These are phyloP conservation scores for Epichloe hybrida DNA, from an alignment of 2,329 filamentous ascomycete species.

Conservation along the genomic window DNA sequence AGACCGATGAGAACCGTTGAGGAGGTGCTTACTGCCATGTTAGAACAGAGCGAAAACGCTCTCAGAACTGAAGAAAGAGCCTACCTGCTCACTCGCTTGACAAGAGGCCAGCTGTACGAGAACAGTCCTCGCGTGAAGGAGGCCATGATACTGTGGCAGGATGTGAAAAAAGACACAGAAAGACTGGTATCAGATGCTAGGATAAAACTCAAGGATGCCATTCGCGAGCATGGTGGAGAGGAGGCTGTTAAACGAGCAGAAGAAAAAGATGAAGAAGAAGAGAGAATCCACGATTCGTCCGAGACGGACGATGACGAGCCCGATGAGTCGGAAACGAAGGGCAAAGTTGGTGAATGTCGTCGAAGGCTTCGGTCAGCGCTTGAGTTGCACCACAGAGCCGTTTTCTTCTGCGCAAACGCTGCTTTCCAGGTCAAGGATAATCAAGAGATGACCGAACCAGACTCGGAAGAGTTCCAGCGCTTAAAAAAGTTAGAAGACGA, in stretches of 20 bases:
- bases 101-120: constrained; percentile 64
- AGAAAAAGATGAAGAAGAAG: constrained; percentile 2
- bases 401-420: constrained; percentile 75
- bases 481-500: constrained; percentile 62
- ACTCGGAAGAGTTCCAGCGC: constrained; percentile 50
- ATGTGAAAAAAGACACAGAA: constrained; percentile 32
- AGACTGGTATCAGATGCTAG: constrained; percentile 50
- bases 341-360: constrained; percentile 42
- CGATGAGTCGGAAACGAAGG: constrained; percentile 20
- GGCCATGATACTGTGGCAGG: constrained; percentile 58
- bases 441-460: constrained; percentile 45
- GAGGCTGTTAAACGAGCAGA: not conserved
- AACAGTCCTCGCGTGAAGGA: constrained; percentile 55
- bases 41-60: constrained; percentile 62
- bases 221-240: constrained; percentile 16
- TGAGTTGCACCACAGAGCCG: constrained; percentile 70
- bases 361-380: constrained; percentile 56
- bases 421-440: constrained; percentile 74
- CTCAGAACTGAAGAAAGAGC: constrained; percentile 57
- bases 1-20: constrained; percentile 66
- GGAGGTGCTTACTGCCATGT: constrained; percentile 83
- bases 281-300: constrained; percentile 9
- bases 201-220: constrained; percentile 41
- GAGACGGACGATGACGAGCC: constrained; percentile 22
- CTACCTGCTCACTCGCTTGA: constrained; percentile 49